Conservation (phyloP, 352 stramenopile species). For the Globisporangium orthogonon region DNA sequence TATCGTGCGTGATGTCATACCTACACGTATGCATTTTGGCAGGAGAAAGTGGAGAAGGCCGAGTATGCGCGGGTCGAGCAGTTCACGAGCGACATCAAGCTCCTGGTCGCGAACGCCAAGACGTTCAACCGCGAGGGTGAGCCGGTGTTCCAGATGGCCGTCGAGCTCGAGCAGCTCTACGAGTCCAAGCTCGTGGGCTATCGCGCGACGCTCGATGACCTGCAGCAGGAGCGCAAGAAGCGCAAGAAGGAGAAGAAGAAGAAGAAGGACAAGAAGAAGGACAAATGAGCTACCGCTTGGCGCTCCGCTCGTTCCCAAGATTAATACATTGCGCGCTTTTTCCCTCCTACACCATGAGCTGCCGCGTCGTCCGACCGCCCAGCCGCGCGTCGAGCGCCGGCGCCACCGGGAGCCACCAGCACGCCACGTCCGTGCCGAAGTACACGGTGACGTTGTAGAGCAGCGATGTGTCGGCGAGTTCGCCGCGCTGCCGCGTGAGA, state of each 20-base stretch:
- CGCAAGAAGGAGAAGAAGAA: conserved; percentile 89
- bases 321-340: neutral
- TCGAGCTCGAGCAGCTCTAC: conserved; percentile 75
- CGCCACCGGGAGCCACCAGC: conserved; percentile 52
- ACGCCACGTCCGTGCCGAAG: conserved; percentile 46
- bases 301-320: neutral
- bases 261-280: conserved; percentile 87
- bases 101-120: conserved; percentile 78
- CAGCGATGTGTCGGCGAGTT: conserved; percentile 39
- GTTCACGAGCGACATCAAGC: conserved; percentile 70
- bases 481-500: conserved; percentile 38
- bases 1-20: neutral
- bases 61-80: conserved; percentile 77
- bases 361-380: conserved; percentile 26
- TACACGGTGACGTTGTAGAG: conserved; percentile 52
- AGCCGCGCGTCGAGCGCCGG: conserved; percentile 29
- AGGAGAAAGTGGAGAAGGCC: conserved; percentile 66
- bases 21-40: neutral
- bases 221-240: conserved; percentile 80
- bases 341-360: conserved; percentile 27
- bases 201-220: conserved; percentile 64
- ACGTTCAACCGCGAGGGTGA: conserved; percentile 81
- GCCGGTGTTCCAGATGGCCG: conserved; percentile 79
- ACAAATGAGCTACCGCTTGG: conserved; percentile 52
- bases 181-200: conserved; percentile 60